These are phyloP conservation scores for Albugo laibachii DNA, from an alignment of 352 stramenopile genomes.

Conservation along the genomic window DNA sequence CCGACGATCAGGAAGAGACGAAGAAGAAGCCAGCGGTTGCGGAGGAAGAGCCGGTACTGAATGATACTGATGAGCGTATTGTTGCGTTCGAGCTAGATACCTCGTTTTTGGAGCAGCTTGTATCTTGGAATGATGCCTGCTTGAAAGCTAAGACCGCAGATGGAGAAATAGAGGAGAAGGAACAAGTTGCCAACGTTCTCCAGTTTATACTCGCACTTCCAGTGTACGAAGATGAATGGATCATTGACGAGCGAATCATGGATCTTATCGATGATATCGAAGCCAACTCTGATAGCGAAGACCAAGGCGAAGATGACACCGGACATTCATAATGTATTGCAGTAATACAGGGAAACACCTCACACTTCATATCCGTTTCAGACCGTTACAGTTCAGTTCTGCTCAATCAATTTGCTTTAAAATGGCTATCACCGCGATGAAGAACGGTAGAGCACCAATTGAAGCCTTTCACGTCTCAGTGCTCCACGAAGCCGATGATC, in stretches of 20 bases:
- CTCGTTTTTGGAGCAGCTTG: constrained; percentile 20
- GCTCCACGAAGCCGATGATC: constrained; percentile 10
- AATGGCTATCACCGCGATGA: too few species aligned
- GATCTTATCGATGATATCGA: constrained; percentile 10
- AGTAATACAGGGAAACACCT: too few species aligned
- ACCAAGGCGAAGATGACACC: constrained; percentile 1
- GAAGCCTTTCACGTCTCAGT: too few species aligned
- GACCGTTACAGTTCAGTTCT: too few species aligned
- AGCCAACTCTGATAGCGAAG: constrained; percentile 14
- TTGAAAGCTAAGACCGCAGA: too few species aligned
- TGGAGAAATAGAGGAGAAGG: constrained; percentile 12
- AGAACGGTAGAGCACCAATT: too few species aligned
- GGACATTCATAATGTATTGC: too few species aligned
- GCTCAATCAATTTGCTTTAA: too few species aligned
- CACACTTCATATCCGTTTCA: too few species aligned
- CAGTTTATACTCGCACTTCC: constrained; percentile 51
- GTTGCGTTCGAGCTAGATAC: constrained; percentile 38
- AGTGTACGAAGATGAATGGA: constrained; percentile 57
- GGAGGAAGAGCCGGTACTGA: constrained; percentile 5
- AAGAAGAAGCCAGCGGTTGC: not conserved
- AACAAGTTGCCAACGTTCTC: constrained; percentile 35
- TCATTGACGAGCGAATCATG: constrained; percentile 43
- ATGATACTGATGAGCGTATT: constrained; percentile 15
- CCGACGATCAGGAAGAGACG: constrained; percentile 6
- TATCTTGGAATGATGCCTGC: constrained; percentile 25